Percentiles rank a stretch among this genome's conserved stretches.
phyloP scores from a whole-genome alignment of 2,329 filamentous ascomycete species.

The Parascedosporium putredinis region DNA sequence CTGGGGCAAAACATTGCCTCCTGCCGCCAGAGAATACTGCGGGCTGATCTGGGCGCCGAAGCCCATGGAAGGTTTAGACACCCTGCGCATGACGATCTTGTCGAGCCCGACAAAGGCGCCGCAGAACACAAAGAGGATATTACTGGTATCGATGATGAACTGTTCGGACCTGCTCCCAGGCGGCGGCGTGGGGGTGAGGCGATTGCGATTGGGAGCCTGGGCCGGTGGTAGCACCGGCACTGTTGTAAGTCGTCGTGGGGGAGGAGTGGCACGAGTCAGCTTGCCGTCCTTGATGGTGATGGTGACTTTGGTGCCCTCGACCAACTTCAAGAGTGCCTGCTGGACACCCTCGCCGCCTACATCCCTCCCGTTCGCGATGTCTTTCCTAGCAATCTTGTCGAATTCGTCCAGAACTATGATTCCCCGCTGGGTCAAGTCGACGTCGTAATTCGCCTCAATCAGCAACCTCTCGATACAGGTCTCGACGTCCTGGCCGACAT shows the following conservation, averaged over 20 bases:
- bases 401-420: constrained; percentile 96
- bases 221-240: constrained; percentile 26
- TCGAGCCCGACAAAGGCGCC: constrained; percentile 91
- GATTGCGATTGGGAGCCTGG: constrained; percentile 35
- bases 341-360: constrained; percentile 95
- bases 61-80: constrained; percentile 76
- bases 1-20: constrained; percentile 44
- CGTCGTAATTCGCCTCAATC: constrained; percentile 82
- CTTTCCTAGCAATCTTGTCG: constrained; percentile 88
- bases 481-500: constrained; percentile 97
- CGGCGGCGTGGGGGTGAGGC: constrained; percentile 20
- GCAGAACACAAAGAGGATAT: constrained; percentile 94
- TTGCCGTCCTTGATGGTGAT: constrained; percentile 77
- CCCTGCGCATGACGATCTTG: constrained; percentile 76
- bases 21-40: constrained; percentile 32
- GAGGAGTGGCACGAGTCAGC: constrained; percentile 40
- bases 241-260: constrained; percentile 44
- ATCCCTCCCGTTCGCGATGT: constrained; percentile 81
- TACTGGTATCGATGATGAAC: constrained; percentile 78
- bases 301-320: constrained; percentile 90
- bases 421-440: constrained; percentile 73
- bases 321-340: constrained; percentile 87
- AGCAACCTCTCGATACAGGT: constrained; percentile 84
- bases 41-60: constrained; percentile 73
- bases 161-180: constrained; percentile 51